Percentiles rank a stretch among this genome's conserved stretches.
Evolutionary conservation across 164 flowering plant species (phyloP).

Genomic region (Amborella trichopoda): DNA sequence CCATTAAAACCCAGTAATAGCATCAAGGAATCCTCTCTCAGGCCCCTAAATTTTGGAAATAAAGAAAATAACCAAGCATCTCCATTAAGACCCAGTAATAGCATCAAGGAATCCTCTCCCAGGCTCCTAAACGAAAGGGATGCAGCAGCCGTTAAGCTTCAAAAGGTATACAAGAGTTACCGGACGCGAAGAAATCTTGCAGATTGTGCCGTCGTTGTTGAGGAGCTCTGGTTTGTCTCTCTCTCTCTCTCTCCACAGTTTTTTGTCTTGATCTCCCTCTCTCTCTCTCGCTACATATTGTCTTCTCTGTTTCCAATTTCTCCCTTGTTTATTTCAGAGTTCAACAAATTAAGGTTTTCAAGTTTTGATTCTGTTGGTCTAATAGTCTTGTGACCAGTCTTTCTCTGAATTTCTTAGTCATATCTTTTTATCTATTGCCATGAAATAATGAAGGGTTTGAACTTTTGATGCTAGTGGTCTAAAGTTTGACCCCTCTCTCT

Average conservation of each 20-base stretch:
- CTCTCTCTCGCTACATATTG: no score
- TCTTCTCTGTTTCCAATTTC: not conserved
- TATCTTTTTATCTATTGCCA: no score
- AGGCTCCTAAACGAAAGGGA: constrained; percentile 27
- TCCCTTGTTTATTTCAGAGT: not conserved
- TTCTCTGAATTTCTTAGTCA: not conserved
- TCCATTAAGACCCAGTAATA: not conserved
- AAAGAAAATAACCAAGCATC: constrained; percentile 2
- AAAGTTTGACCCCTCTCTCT: no score
- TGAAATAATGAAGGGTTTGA: no score
- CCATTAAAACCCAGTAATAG: not conserved
- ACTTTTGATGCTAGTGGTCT: no score
- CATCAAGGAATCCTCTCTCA: constrained; percentile 5
- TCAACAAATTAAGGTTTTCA: not conserved
- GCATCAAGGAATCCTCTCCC: constrained; percentile 6
- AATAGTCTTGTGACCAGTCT: not conserved
- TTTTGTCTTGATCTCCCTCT: no score
- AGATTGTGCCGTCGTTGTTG: constrained; percentile 63
- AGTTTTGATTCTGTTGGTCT: not conserved
- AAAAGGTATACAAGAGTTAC: constrained; percentile 67
- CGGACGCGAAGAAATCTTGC: constrained; percentile 64
- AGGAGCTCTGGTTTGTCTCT: constrained; percentile 52
- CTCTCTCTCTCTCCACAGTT: no score
- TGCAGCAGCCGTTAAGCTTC: constrained; percentile 56
- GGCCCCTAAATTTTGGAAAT: constrained; percentile 11